Conservation (phyloP, 192 early-diverging fungal species). For the Gigaspora rosea region DNA sequence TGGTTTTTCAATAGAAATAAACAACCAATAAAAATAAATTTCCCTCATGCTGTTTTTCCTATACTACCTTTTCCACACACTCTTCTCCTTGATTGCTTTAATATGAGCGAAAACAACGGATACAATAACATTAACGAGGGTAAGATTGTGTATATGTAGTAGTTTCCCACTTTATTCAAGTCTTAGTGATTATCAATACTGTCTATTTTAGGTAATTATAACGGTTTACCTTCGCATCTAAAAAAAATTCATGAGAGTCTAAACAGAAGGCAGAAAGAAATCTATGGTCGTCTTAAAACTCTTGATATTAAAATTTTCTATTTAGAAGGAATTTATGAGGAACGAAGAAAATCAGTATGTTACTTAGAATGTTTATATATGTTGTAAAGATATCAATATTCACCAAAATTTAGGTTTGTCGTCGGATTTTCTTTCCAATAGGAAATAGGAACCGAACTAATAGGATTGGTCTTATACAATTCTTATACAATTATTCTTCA, state of each 20-base stretch:
- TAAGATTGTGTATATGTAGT: constrained; percentile 11
- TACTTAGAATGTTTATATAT: not conserved
- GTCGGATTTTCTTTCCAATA: not conserved
- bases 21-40: no score
- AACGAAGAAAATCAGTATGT: constrained; percentile 16
- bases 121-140: not conserved
- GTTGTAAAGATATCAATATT: constrained; percentile 15
- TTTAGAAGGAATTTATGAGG: constrained; percentile 8
- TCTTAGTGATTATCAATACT: constrained; percentile 8
- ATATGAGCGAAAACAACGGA: constrained; percentile 1
- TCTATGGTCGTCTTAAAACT: not conserved
- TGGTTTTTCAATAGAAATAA: no score
- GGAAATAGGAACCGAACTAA: constrained; percentile 19
- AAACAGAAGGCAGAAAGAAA: constrained; percentile 6
- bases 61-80: not conserved
- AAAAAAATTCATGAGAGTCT: constrained; percentile 1
- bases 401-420: constrained; percentile 7
- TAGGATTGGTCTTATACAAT: not conserved
- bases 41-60: not conserved
- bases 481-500: not conserved
- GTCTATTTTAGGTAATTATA: not conserved
- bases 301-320: not conserved
- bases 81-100: not conserved
- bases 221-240: constrained; percentile 13
- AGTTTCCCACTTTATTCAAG: constrained; percentile 18